Base-by-base conservation (phyloP, 768 basidiomycete species). In the Boletus speciosus region DNA sequence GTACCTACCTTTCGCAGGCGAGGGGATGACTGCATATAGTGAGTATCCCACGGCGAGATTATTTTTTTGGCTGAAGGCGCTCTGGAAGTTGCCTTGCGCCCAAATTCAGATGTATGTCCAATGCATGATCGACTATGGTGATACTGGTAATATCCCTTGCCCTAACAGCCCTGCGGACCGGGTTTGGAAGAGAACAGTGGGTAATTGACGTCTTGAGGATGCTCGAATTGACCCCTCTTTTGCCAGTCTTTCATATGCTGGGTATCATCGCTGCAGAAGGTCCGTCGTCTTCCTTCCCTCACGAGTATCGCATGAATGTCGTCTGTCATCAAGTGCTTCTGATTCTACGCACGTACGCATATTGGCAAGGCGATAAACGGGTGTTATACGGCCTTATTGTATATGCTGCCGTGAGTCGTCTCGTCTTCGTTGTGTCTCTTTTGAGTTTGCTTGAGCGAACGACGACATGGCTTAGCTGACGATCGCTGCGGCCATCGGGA, bases 341-440 rank as follows among this genome's bases (percentile, higher is more conserved):
- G 2, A 6, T 56, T 36, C 23, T 63, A 19, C 60, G 57, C 51
- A 66, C 62, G 9, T 59, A 55, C 34, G 64, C 64, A 1, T 66
- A 59, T 11, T 64, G 62, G 62, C 36, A 55, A 27, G 35, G 57
- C 9, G 29, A 59, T 25, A 64, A 45, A 31, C 27, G 42, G 6
- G 11, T 64, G 4, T 41, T n/a, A n/a, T n/a, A n/a, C n/a, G n/a
- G n/a, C n/a, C n/a, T n/a, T n/a, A n/a, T n/a, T n/a, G n/a, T n/a
- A n/a, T n/a, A n/a, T n/a, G n/a, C n/a, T n/a, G n/a, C n/a, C n/a
- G n/a, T n/a, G n/a, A n/a, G n/a, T n/a, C n/a, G n/a, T n/a, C n/a
- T n/a, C n/a, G n/a, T n/a, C n/a, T n/a, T n/a, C n/a, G n/a, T n/a
- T n/a, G n/a, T n/a, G n/a, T n/a, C n/a, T n/a, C n/a, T n/a, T n/a